A percentile compares a stretch with the other conserved stretches of the same genome.
These are phyloP conservation scores for Byssothecium circinans DNA, from an alignment of 2,329 filamentous ascomycete genomes.

Conservation along the genomic window DNA sequence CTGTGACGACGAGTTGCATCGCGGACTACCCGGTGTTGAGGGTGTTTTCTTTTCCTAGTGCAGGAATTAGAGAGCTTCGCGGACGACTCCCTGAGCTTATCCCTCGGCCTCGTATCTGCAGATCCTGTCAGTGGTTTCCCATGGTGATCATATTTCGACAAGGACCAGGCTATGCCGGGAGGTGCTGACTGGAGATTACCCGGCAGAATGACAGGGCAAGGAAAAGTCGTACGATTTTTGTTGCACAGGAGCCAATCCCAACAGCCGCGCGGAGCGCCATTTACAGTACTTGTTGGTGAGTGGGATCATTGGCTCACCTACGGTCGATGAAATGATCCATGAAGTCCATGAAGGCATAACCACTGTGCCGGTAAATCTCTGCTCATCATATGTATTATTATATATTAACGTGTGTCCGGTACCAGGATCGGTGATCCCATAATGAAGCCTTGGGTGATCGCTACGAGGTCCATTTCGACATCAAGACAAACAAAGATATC, in stretches of 20 bases:
- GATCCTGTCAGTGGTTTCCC: conserved; percentile 29
- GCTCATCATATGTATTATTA: too few species aligned
- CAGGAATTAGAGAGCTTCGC: conserved; percentile 23
- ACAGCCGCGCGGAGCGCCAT: conserved; percentile 33
- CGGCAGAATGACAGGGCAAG: conserved; percentile 31
- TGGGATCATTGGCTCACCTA: conserved; percentile 12
- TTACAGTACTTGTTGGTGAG: conserved; percentile 7
- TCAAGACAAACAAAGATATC: neutral
- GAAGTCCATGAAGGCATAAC: conserved; percentile 14
- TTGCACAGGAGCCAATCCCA: conserved; percentile 13
- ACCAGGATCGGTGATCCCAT: neutral
- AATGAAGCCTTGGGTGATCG: neutral
- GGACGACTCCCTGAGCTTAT: conserved; percentile 18
- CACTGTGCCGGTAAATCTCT: conserved; percentile 6
- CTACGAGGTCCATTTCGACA: neutral
- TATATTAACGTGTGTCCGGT: conserved; percentile 5
- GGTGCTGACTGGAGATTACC: conserved; percentile 29
- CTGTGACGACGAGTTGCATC: conserved; percentile 21
- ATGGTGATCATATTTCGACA: conserved; percentile 27
- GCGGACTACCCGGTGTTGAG: neutral
- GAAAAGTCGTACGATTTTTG: conserved; percentile 32
- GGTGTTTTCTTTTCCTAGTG: neutral
- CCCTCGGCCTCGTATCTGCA: conserved; percentile 17
- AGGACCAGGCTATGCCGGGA: conserved; percentile 13
- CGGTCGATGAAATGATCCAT: conserved; percentile 13